Conservation (phyloP, 805 yeast genomes). For the Zygosaccharomyces rouxii region DNA sequence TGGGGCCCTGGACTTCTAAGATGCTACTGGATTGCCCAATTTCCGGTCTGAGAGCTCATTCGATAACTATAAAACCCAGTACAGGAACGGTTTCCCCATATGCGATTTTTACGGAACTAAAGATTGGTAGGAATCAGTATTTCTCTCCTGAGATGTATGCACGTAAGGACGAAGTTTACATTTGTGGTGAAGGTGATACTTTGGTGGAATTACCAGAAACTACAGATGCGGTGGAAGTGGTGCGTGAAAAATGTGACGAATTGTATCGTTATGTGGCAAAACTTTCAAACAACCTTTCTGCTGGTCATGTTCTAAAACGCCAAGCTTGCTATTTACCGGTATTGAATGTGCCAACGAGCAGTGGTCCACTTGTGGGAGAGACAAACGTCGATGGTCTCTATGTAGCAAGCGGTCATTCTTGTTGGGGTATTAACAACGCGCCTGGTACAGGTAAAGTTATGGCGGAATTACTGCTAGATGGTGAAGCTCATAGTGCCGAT, state of each 20-base stretch:
- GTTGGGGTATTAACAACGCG: constrained; percentile 98
- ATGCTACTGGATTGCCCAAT: constrained; percentile 91
- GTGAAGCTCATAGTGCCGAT: constrained; percentile 71
- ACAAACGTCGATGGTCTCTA: constrained; percentile 77
- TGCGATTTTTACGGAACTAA: constrained; percentile 90
- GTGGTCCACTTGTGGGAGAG: constrained; percentile 93
- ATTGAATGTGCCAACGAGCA: constrained; percentile 82
- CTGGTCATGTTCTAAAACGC: constrained; percentile 70
- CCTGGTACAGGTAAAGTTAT: constrained; percentile 94
- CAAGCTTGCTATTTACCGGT: constrained; percentile 97
- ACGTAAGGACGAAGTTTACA: constrained; percentile 90
- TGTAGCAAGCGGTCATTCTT: constrained; percentile 90
- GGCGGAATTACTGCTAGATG: constrained; percentile 84
- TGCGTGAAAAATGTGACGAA: constrained; percentile 81
- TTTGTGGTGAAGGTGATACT: constrained; percentile 96
- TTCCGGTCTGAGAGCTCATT: constrained; percentile 90
- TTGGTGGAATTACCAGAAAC: constrained; percentile 88
- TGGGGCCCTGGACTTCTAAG: constrained; percentile 97
- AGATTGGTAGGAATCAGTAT: constrained; percentile 58
- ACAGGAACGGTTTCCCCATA: constrained; percentile 78
- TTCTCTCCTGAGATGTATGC: constrained; percentile 95
- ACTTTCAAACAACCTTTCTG: constrained; percentile 61
- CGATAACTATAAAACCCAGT: constrained; percentile 83
- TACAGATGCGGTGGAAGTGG: constrained; percentile 88
- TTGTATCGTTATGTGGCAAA: constrained; percentile 76